These are phyloP conservation scores for Cardamine resedifolia DNA, from an alignment of 345 rosid species.

Conservation along the genomic window DNA sequence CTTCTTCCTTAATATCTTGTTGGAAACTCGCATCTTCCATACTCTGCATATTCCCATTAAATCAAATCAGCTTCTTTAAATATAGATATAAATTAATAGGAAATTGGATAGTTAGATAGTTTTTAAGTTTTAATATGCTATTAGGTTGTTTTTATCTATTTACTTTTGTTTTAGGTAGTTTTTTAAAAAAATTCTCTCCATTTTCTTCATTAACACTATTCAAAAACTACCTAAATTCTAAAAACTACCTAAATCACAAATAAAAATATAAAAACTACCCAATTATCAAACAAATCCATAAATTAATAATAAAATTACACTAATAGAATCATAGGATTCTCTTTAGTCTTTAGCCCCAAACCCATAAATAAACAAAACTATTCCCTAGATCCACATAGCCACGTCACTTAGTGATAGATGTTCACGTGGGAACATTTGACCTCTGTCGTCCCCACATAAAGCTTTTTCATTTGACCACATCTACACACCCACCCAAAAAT, in stretches of 20 bases:
- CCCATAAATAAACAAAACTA: neutral
- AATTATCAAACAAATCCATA: too few species aligned
- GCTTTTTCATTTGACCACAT: neutral
- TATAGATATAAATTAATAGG: neutral
- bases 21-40: slow-evolving; percentile 61
- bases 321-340: slow-evolving; percentile 26
- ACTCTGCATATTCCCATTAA: slow-evolving; percentile 48
- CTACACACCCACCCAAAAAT: neutral
- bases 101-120: too few species aligned
- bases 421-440: slow-evolving; percentile 37
- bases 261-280: too few species aligned
- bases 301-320: neutral
- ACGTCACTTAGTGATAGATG: neutral
- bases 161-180: too few species aligned
- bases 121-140: too few species aligned
- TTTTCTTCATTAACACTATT: too few species aligned
- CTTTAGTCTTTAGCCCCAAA: neutral
- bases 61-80: slow-evolving; percentile 13
- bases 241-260: too few species aligned
- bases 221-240: too few species aligned
- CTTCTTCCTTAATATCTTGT: slow-evolving; percentile 50
- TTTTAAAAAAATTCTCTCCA: too few species aligned
- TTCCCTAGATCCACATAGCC: neutral
- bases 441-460: slow-evolving; percentile 3
- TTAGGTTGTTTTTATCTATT: too few species aligned